Conservation (phyloP, 2,329 filamentous ascomycete species). For the Stenocarpella maydis region DNA sequence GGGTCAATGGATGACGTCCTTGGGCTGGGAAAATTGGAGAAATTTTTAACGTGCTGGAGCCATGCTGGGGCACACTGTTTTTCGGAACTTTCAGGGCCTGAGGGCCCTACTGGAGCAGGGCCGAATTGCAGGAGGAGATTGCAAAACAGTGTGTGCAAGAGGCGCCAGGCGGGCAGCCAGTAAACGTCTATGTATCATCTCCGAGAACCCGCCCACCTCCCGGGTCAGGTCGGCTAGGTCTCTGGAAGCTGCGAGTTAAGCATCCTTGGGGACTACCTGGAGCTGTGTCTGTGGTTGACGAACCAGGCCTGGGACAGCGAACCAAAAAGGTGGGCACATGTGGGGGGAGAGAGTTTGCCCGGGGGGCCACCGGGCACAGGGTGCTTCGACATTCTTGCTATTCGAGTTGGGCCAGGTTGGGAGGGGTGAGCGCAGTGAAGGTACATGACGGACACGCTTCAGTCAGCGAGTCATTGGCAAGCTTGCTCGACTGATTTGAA, state of each 20-base stretch:
- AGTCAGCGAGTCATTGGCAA: conserved; percentile 35
- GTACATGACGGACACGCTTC: conserved; percentile 28
- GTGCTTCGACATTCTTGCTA: conserved; percentile 24
- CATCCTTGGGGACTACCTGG: conserved; percentile 31
- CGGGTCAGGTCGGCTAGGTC: not conserved
- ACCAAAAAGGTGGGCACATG: conserved; percentile 29
- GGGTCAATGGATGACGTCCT: conserved; percentile 32
- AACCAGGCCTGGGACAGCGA: conserved; percentile 30
- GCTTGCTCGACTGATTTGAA: conserved; percentile 21
- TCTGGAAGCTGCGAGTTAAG: conserved; percentile 8
- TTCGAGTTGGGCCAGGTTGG: conserved; percentile 3
- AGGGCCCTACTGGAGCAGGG: conserved; percentile 30
- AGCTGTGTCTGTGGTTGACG: conserved; percentile 25
- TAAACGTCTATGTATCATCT: conserved; percentile 24
- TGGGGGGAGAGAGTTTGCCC: conserved; percentile 31
- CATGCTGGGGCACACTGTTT: conserved; percentile 29
- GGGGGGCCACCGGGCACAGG: conserved; percentile 28
- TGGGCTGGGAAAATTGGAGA: conserved; percentile 34
- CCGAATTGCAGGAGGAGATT: conserved; percentile 35
- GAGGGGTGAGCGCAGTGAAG: conserved; percentile 29
- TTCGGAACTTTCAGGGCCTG: conserved; percentile 30
- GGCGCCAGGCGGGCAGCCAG: conserved; percentile 17
- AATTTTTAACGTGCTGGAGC: conserved; percentile 29
- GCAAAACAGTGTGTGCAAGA: conserved; percentile 34
- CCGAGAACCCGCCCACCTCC: conserved; percentile 23